Evolutionary conservation across 805 yeast species (phyloP).

Genomic region (Lipomyces kockii): DNA sequence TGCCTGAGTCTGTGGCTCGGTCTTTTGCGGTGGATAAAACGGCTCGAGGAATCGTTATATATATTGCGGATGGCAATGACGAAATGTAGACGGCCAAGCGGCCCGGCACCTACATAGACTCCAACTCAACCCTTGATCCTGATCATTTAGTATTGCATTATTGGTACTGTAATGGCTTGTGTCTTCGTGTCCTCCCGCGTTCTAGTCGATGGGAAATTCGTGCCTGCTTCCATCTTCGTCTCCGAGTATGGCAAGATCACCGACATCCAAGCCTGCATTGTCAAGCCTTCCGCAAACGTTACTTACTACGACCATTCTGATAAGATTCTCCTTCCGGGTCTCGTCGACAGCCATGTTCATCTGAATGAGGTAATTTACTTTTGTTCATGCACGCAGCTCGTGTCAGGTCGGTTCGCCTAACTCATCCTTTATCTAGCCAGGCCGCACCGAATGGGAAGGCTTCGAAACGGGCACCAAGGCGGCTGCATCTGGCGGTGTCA

Average conservation of each 20-base stretch:
- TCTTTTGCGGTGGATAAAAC: neutral
- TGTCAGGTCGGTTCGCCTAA: neutral
- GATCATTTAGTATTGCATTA: neutral
- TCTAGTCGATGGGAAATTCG: slow-evolving; percentile 37
- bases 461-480: slow-evolving; percentile 95
- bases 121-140: neutral
- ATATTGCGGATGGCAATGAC: neutral
- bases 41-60: neutral
- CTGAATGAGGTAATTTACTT: slow-evolving; percentile 61
- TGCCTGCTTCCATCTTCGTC: slow-evolving; percentile 42
- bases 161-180: slow-evolving; percentile 14
- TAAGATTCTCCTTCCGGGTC: slow-evolving; percentile 76
- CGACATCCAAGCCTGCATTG: slow-evolving; percentile 47
- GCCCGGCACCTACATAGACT: neutral
- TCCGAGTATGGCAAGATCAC: slow-evolving; percentile 61
- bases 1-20: slow-evolving; percentile 3
- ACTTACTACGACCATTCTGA: slow-evolving; percentile 64
- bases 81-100: neutral
- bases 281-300: slow-evolving; percentile 26
- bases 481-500: slow-evolving; percentile 95
- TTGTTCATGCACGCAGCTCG: neutral
- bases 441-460: slow-evolving; percentile 99
- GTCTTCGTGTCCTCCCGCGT: slow-evolving; percentile 39
- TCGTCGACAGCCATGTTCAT: slow-evolving; percentile 93
- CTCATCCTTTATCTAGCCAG: slow-evolving; percentile 54